phyloP scores from a whole-genome alignment of 1,284 basidiomycete species.

The Trametes sp. region DNA sequence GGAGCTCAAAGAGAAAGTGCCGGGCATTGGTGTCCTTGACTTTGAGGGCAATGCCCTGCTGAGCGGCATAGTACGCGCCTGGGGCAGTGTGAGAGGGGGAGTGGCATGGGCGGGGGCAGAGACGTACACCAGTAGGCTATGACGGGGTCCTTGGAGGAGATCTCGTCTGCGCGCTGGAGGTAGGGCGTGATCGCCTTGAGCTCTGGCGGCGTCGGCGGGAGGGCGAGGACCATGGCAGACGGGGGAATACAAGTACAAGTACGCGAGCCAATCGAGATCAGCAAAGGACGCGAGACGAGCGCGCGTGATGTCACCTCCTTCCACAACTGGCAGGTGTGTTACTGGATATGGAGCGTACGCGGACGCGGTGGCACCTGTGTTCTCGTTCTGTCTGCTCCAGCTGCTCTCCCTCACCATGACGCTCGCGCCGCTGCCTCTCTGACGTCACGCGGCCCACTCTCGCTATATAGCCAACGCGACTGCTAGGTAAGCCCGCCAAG shows the following conservation, averaged over 20 bases:
- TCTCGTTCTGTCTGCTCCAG: slow-evolving; percentile 8
- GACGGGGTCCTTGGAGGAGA: slow-evolving; percentile 82
- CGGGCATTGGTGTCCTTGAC: slow-evolving; percentile 67
- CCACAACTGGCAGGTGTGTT: slow-evolving; percentile 2
- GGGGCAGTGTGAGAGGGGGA: slow-evolving; percentile 22
- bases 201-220: slow-evolving; percentile 62
- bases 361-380: slow-evolving; percentile 3
- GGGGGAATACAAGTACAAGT: not conserved
- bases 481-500: not conserved
- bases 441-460: slow-evolving; percentile 13
- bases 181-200: slow-evolving; percentile 78
- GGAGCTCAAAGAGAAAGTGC: slow-evolving; percentile 75
- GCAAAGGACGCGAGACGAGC: not conserved
- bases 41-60: slow-evolving; percentile 82
- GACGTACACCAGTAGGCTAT: slow-evolving; percentile 94
- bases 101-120: not conserved
- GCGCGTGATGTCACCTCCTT: slow-evolving; percentile 27
- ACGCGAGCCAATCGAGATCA: slow-evolving; percentile 21
- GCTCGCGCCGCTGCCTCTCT: slow-evolving; percentile 6
- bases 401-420: slow-evolving; percentile 18
- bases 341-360: slow-evolving; percentile 11
- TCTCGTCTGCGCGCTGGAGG: slow-evolving; percentile 90
- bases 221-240: slow-evolving; percentile 48
- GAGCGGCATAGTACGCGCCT: slow-evolving; percentile 92
- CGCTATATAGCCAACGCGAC: slow-evolving; percentile 11